Evolutionary conservation across 108 stramenopile species (phyloP), one percentile per base, ranked within the genome.

Genomic region (Nannochloropsis granulata): DNA sequence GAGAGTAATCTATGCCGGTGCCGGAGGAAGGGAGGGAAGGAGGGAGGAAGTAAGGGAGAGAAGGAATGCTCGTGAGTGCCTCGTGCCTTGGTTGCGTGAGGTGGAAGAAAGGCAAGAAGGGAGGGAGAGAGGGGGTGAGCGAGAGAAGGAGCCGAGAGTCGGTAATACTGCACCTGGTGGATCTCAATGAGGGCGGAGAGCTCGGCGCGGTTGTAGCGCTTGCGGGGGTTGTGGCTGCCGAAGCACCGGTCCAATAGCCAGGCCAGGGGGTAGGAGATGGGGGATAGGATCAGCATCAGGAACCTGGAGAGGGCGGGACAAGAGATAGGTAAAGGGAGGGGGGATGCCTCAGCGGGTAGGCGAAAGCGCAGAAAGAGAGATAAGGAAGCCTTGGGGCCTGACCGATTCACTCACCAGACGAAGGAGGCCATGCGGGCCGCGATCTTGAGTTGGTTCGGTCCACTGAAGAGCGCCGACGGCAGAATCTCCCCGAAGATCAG

Each of bases 251-350:
- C 98, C 82, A 99, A 86, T 5, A 94, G 5, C 79, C 88, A 91
- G n/a, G 95, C 89, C 80, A 99, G 94, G 5, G 98, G 98, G 81
- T 86, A 93, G 8, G 96, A 91, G 16, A 99, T 79, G 14, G 97
- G 96, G 13, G 83, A 89, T 25, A 96, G 83, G 10, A 97, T 19
- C 12, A 86, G 42, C 92, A 99, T 92, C 43, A 97, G 91, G 56
- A 71, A 71, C 56, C 56, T 71, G 34, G 56, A 71, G 56, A 11
- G 56, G 56, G 45, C 45, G 5, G 56, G 56, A n/a, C n/a, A 10
- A 71, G 56, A 10, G 7, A 10, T 16, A n/a, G 21, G 21, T 0
- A 11, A 5, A 11, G 2, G 56, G 56, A 11, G n/a, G 21, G 11
- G 56, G 56, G 56, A 71, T 5, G 34, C 5, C 5, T 34, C 34